Base-by-base conservation (phyloP, 2,329 filamentous ascomycete genomes). In the Fragosphaeria purpurea region DNA sequence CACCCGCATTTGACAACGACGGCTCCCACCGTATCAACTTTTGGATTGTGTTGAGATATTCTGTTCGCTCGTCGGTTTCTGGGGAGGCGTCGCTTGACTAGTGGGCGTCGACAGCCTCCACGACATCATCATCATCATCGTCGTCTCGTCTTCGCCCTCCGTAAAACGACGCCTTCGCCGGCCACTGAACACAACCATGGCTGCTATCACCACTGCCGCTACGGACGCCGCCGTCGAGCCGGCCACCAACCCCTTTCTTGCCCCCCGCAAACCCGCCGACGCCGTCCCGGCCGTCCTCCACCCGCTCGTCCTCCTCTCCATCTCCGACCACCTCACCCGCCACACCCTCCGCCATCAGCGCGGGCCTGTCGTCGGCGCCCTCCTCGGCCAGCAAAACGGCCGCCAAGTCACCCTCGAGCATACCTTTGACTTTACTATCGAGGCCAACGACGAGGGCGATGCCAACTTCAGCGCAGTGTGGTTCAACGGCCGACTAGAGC, bases 291-390 rank as follows among this genome's bases (percentile, higher is more conserved):
- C 89, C 50, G 82, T 89, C 59, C 80, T 98, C 13, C 93, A 98
- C 62, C 93, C 93, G 32, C 83, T 98, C 46, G 90, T 95, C 48
- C 85, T 97, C 58, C 86, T 98, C 69, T 94, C 86, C 57, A 93
- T 98, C 61, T 95, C 91, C 59, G 93, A 98, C 68, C 94, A 95
- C 66, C 89, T 97, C 65, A 95, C 91, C 52, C 82, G 93, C 53
- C 90, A 95, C 67, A 87, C 84, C 1, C 76, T 95, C 51, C 82
- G 93, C 53, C 73, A 81, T 48, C 83, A 89, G 60, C 66, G 73
- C 13, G 86, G 86, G 0, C 88, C 89, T 12, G 77, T 96, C 13
- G 79, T 91, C 4, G 93, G 93, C 51, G 89, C 85, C 48, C 75
- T 98, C n/a, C 70, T 98, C 6, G 93, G 93, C 12, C 87, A 93